Conservation (phyloP, 2,329 filamentous ascomycete genomes). For the Talaromyces sp. region DNA sequence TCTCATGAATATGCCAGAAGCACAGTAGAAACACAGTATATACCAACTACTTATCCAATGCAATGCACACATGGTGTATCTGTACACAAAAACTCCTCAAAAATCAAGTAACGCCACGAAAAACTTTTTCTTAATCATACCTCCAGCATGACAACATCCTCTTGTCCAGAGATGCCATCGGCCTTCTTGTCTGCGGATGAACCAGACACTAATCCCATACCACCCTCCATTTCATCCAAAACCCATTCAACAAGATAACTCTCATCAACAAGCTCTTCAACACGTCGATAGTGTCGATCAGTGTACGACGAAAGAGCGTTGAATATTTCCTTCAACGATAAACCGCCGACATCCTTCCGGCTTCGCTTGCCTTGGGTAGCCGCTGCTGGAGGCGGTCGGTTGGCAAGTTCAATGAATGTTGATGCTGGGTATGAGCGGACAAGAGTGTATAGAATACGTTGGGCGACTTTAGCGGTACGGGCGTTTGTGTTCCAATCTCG, state of each 20-base stretch:
- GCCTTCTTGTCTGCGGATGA: conserved; percentile 18
- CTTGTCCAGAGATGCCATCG: conserved; percentile 26
- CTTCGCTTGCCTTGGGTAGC: conserved; percentile 15
- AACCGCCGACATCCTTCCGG: conserved; percentile 32
- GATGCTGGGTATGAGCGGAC: conserved; percentile 77
- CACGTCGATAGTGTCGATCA: conserved; percentile 83
- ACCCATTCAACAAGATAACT: conserved; percentile 94
- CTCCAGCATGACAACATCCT: conserved; percentile 41
- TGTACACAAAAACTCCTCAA: conserved; percentile 12
- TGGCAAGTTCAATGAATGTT: conserved; percentile 67
- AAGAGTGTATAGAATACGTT: conserved; percentile 76
- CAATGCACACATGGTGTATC: conserved; percentile 6
- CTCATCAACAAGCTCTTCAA: conserved; percentile 89
- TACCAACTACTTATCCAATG: conserved; percentile 2
- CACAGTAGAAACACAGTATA: conserved; percentile 1
- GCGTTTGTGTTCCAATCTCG: conserved; percentile 98
- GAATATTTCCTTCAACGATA: conserved; percentile 76
- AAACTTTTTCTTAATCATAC: conserved; percentile 24
- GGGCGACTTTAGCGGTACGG: conserved; percentile 76
- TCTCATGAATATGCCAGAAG: background rate
- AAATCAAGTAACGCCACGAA: background rate
- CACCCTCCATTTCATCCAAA: conserved; percentile 82
- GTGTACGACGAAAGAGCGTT: conserved; percentile 88
- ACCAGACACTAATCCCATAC: conserved; percentile 43
- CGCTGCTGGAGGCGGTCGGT: conserved; percentile 19